Conservation (phyloP, 2,329 filamentous ascomycete genomes). For the Ambrosiella xylebori region DNA sequence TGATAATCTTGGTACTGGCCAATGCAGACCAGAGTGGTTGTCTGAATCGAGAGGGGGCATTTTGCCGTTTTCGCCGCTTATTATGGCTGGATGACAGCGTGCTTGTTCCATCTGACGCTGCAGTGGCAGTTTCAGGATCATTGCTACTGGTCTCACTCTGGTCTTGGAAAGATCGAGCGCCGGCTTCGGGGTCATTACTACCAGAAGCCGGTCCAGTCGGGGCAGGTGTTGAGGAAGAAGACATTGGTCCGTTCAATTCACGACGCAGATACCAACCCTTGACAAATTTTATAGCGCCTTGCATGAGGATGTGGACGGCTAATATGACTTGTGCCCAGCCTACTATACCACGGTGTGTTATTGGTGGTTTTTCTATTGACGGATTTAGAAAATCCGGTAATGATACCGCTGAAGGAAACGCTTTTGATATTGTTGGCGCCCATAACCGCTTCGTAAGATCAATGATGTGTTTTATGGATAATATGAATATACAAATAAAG, state of each 20-base stretch:
- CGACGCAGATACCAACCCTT: constrained; percentile 49
- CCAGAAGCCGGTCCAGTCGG: constrained; percentile 17
- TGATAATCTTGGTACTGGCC: constrained; percentile 90
- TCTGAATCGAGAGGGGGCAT: constrained; percentile 72
- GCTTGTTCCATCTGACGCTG: constrained; percentile 16
- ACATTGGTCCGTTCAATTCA: constrained; percentile 32
- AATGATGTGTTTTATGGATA: constrained; percentile 4
- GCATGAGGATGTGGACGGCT: constrained; percentile 58
- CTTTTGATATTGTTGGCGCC: constrained; percentile 7
- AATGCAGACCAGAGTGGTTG: constrained; percentile 90
- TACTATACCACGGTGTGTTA: constrained; percentile 1
- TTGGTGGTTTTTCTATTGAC: neutral
- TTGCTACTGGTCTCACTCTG: constrained; percentile 13
- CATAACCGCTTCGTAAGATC: constrained; percentile 8
- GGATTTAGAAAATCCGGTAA: constrained; percentile 11
- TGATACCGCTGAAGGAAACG: neutral
- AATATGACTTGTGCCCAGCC: constrained; percentile 48
- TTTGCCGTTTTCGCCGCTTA: constrained; percentile 68
- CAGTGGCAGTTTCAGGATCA: constrained; percentile 19
- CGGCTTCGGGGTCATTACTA: constrained; percentile 16
- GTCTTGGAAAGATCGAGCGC: constrained; percentile 6
- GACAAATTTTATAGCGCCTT: constrained; percentile 54
- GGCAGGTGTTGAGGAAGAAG: constrained; percentile 11
- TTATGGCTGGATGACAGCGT: constrained; percentile 31
- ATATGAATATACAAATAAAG: constrained; percentile 9